Evolutionary conservation across 164 flowering plant species (phyloP), one percentile per base, ranked within the genome.

Genomic region (Litsea cubeba): DNA sequence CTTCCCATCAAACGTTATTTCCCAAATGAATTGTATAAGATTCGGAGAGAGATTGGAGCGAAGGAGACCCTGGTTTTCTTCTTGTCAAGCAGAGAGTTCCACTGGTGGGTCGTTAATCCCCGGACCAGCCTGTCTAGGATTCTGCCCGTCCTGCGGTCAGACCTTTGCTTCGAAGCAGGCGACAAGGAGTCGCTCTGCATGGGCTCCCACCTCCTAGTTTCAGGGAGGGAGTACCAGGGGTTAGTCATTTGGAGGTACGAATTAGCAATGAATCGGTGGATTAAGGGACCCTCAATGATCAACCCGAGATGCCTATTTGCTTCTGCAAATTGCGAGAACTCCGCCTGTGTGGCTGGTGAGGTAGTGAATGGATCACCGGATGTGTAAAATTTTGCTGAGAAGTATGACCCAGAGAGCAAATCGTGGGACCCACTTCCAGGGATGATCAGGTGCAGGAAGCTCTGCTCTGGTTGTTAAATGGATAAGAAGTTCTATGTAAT

Each of bases 151-250:
- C 66, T 88, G 30, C 95, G 91, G 0, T 72, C 91, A 0, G 97
- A 90, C 68, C 14, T 54, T 0, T 85, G 89, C 50, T 93, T 93
- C 70, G 12, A 35, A 0, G 26, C 66, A 0, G 92, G 88, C 12
- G 97, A 94, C 68, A 94, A 89, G 71, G 98, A 94, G 72, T 84
- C 98, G 0, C 62, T 94, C 28, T 89, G 89, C 72, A 93, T 86
- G 0, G 95, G 97, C 17, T 89, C 91, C n/a, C 91, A 94, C 70
- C 76, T 94, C n/a, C 83, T 94, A 20, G 90, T 91, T 25, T 86
- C 89, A 0, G 97, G 98, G 26, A 85, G 70, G 51, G 95, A 94
- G 79, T 62, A 83, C 3, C 81, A 72, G 0, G 93, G 90, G 15
- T 76, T 77, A 26, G 91, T 78, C 7, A 74, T 90, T 32, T 94